Evolutionary conservation across 805 yeast species (phyloP).

Genomic region (Saturnispora mendoncae): DNA sequence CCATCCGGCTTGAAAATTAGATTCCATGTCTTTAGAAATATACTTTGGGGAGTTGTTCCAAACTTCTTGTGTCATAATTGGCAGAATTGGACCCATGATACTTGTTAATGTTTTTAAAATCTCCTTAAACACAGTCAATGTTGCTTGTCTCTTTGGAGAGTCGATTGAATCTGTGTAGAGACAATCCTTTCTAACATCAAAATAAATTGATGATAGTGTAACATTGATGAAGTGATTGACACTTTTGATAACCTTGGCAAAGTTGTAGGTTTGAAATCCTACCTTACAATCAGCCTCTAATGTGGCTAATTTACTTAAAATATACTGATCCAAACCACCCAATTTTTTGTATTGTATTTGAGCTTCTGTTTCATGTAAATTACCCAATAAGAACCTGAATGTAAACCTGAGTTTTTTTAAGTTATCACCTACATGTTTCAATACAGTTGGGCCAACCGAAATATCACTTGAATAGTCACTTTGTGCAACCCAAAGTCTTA

Average conservation of each 20-base stretch:
- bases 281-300: constrained; percentile 35
- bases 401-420: constrained; percentile 77
- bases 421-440: constrained; percentile 70
- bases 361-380: constrained; percentile 33
- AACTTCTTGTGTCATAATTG: constrained; percentile 78
- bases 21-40: constrained; percentile 22
- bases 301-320: constrained; percentile 44
- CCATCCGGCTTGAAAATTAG: constrained; percentile 45
- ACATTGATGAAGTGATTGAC: constrained; percentile 66
- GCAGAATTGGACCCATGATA: constrained; percentile 71
- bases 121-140: constrained; percentile 57
- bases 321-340: constrained; percentile 47
- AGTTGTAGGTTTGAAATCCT: constrained; percentile 52
- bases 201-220: constrained; percentile 73
- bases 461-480: constrained; percentile 81
- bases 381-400: constrained; percentile 74
- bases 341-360: constrained; percentile 34
- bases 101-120: constrained; percentile 56
- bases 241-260: constrained; percentile 58
- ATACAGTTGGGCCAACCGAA: constrained; percentile 58
- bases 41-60: constrained; percentile 52
- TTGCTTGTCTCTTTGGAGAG: constrained; percentile 43
- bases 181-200: constrained; percentile 78
- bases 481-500: constrained; percentile 85
- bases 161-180: constrained; percentile 58